These are phyloP conservation scores for thale cress (Arabidopsis thaliana) DNA, from an alignment of 345 rosid species.

Conservation along the genomic window TAIR10.1 NC_003076.8:765001-765500, in stretches of 20 bases:
- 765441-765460: constrained; percentile 39
- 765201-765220: constrained; percentile 11
- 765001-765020: too few relatives aligned
- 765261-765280: neutral
- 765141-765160: constrained; percentile 7
- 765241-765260: constrained; percentile 20
- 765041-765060: too few relatives aligned
- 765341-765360: constrained; percentile 28
- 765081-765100: neutral
- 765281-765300: neutral
- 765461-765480: constrained; percentile 34
- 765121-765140: neutral
- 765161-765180: constrained; percentile 1
- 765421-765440: constrained; percentile 34
- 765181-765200: constrained; percentile 6
- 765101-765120: neutral
- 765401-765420: constrained; percentile 23
- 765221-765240: constrained; percentile 21
- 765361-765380: constrained; percentile 4
- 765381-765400: constrained; percentile 18
- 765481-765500: constrained; percentile 9
- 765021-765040: too few relatives aligned
- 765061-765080: too few relatives aligned
- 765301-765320: neutral
- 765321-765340: neutral